These are phyloP conservation scores for Metschnikowia colocasiae DNA, from an alignment of 805 yeast species.

Conservation along the genomic window DNA sequence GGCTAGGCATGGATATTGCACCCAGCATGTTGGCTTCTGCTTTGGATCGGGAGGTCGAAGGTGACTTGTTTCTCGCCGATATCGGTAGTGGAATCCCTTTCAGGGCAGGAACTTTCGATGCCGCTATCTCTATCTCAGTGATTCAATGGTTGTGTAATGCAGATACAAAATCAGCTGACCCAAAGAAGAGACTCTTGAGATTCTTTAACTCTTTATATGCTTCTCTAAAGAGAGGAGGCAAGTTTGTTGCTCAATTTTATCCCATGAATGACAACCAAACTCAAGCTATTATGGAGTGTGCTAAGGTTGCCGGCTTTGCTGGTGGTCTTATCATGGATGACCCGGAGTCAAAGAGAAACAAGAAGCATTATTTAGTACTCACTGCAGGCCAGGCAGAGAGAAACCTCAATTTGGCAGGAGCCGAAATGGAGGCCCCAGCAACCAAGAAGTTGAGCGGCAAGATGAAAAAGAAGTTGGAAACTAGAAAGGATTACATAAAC, in stretches of 20 bases:
- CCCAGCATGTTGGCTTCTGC: constrained; percentile 96
- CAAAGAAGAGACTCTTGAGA: constrained; percentile 70
- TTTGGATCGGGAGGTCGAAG: constrained; percentile 86
- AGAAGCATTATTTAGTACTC: constrained; percentile 84
- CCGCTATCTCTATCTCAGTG: constrained; percentile 91
- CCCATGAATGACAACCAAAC: constrained; percentile 87
- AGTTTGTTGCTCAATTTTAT: constrained; percentile 95
- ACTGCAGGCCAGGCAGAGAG: constrained; percentile 81
- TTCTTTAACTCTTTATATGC: constrained; percentile 90
- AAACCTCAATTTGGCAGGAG: constrained; percentile 73
- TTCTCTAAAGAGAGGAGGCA: constrained; percentile 86
- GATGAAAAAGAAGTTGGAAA: constrained; percentile 56
- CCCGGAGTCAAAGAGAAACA: constrained; percentile 87
- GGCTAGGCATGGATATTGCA: constrained; percentile 96
- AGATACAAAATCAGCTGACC: constrained; percentile 77
- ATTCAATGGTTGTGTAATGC: constrained; percentile 99
- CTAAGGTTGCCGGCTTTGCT: constrained; percentile 91
- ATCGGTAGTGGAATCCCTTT: constrained; percentile 94
- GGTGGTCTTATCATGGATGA: constrained; percentile 95
- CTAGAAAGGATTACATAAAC: constrained; percentile 72
- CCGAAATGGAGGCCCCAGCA: constrained; percentile 68
- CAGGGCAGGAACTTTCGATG: constrained; percentile 94
- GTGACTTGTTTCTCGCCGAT: constrained; percentile 87
- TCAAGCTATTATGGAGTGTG: constrained; percentile 72
- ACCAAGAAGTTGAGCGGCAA: constrained; percentile 41